These are phyloP conservation scores for Myriosclerotinia scirpicola DNA, from an alignment of 2,329 filamentous ascomycete genomes.

Conservation along the genomic window DNA sequence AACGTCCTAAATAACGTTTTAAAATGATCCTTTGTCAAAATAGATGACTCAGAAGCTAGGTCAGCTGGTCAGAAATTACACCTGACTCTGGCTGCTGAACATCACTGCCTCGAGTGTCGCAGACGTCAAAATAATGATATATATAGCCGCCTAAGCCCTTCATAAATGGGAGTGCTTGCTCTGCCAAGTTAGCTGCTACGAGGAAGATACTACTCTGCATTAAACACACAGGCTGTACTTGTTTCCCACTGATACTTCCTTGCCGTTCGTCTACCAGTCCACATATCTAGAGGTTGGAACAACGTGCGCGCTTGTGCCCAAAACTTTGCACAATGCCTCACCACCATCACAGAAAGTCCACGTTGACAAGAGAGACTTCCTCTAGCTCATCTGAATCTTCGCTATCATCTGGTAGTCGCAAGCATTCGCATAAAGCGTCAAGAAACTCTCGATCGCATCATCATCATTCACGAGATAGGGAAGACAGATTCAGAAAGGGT, in stretches of 20 bases:
- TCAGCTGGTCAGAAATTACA: constrained; percentile 18
- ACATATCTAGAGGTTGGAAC: neutral
- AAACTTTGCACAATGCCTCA: neutral
- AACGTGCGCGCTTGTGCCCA: neutral
- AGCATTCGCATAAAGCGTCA: neutral
- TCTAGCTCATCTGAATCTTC: constrained; percentile 13
- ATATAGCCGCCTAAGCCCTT: neutral
- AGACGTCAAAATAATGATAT: neutral
- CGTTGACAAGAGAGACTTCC: constrained; percentile 11
- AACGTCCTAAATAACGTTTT: neutral
- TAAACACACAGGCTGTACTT: neutral
- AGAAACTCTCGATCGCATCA: neutral
- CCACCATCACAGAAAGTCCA: neutral
- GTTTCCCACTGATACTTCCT: neutral
- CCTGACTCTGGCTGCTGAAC: constrained; percentile 19
- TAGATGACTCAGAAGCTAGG: constrained; percentile 3
- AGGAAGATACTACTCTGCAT: neutral
- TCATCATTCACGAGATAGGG: neutral
- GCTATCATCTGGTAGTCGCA: neutral
- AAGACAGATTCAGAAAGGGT: neutral
- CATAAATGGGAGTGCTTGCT: neutral
- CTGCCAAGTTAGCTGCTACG: neutral
- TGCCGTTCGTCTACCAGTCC: neutral
- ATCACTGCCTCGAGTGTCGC: constrained; percentile 14
- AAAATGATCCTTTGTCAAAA: neutral